Conservation (phyloP, 1,284 basidiomycete species). For the Irpex sp. region DNA sequence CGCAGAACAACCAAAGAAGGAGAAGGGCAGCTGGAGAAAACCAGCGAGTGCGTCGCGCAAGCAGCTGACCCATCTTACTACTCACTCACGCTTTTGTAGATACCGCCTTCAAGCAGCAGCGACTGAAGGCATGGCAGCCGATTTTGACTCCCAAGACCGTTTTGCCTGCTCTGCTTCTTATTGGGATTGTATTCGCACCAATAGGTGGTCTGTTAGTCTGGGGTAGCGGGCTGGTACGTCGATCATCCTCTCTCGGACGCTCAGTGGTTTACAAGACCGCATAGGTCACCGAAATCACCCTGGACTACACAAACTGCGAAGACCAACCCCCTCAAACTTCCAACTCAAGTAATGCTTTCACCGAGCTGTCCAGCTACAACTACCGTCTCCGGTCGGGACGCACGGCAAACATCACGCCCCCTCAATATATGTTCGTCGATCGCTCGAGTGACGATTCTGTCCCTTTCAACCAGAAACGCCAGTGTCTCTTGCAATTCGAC, state of each 20-base stretch:
- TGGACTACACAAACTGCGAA: conserved; percentile 96
- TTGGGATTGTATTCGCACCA: conserved; percentile 93
- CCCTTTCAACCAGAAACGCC: conserved; percentile 42
- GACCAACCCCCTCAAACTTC: conserved; percentile 45
- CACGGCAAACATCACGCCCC: conserved; percentile 44
- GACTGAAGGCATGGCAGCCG: conserved; percentile 99
- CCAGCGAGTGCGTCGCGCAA: conserved; percentile 73
- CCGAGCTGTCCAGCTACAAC: conserved; percentile 52
- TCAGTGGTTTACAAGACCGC: not conserved
- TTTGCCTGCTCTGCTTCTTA: conserved; percentile 92
- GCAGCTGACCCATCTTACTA: not conserved
- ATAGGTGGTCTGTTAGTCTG: conserved; percentile 93
- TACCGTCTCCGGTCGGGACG: conserved; percentile 70
- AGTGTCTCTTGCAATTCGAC: conserved; percentile 80
- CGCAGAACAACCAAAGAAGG: conserved; percentile 53
- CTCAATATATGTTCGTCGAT: conserved; percentile 69
- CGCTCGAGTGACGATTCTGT: conserved; percentile 39
- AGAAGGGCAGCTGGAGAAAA: conserved; percentile 83
- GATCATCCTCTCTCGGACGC: not conserved
- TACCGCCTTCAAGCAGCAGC: conserved; percentile 99
- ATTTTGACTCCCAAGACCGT: conserved; percentile 98
- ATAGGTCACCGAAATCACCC: conserved; percentile 88
- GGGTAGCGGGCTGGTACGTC: conserved; percentile 70
- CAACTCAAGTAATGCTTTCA: conserved; percentile 34
- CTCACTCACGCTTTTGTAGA: conserved; percentile 40